phyloP scores from a whole-genome alignment of 1,284 basidiomycete genomes.

The Apiotrichum sp. region DNA sequence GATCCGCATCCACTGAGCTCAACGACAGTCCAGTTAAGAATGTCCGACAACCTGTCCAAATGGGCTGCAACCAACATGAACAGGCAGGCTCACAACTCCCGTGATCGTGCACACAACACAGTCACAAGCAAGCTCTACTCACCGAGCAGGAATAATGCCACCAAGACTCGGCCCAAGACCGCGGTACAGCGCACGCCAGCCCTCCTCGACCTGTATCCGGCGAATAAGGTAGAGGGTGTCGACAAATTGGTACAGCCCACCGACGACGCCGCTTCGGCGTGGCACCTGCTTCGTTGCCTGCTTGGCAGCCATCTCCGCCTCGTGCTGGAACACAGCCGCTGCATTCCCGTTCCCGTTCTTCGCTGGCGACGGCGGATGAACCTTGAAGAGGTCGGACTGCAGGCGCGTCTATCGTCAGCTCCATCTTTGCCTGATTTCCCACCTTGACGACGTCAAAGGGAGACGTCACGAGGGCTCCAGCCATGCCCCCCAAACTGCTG shows the following conservation, averaged over 20 bases:
- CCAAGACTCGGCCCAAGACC: slow-evolving; percentile 91
- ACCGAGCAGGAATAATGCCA: slow-evolving; percentile 88
- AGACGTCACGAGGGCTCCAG: slow-evolving; percentile 91
- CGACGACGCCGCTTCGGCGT: slow-evolving; percentile 45
- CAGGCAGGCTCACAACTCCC: too few species aligned
- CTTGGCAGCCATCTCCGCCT: slow-evolving; percentile 7
- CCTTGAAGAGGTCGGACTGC: slow-evolving; percentile 76
- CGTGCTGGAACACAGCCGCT: slow-evolving; percentile 13
- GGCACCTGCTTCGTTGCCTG: slow-evolving; percentile 13
- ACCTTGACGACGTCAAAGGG: slow-evolving; percentile 95
- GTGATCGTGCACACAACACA: too few species aligned
- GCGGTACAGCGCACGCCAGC: slow-evolving; percentile 83
- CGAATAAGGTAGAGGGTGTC: slow-evolving; percentile 86
- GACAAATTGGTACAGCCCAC: slow-evolving; percentile 83
- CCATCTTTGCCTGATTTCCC: background rate
- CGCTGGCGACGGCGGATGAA: slow-evolving; percentile 3
- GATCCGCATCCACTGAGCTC: too few species aligned
- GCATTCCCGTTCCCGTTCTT: slow-evolving; percentile 4
- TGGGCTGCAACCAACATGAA: too few species aligned
- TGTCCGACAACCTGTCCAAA: too few species aligned
- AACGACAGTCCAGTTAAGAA: too few species aligned
- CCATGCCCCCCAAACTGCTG: slow-evolving; percentile 89
- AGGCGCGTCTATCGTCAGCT: slow-evolving; percentile 60
- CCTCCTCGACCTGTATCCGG: slow-evolving; percentile 85
- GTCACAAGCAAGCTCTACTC: slow-evolving; percentile 8